A percentile compares a stretch with the other conserved stretches of the same genome.
Conservation (phyloP, 371 early-diverging fungal species). For the Zancudomyces culisetae region DNA sequence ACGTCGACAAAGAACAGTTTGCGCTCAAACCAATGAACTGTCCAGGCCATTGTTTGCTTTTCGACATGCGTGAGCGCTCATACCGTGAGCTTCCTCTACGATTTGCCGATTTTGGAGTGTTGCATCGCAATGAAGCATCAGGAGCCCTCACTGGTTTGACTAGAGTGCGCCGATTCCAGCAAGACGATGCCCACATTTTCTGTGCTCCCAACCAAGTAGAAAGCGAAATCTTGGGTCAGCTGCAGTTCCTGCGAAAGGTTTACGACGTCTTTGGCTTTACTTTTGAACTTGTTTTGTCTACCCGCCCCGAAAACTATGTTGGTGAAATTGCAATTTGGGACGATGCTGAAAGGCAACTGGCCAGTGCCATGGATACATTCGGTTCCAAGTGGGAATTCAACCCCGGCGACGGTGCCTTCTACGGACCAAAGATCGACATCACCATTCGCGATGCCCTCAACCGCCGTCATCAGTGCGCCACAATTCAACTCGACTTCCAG, state of each 20-base stretch:
- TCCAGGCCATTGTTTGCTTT: slow-evolving; percentile 98
- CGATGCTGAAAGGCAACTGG: slow-evolving; percentile 61
- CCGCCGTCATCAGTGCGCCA: slow-evolving; percentile 94
- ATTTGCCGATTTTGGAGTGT: slow-evolving; percentile 97
- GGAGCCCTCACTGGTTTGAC: slow-evolving; percentile 96
- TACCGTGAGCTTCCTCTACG: slow-evolving; percentile 96
- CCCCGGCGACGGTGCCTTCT: slow-evolving; percentile 99
- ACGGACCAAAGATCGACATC: slow-evolving; percentile 99
- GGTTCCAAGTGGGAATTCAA: slow-evolving; percentile 77
- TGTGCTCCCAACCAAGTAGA: slow-evolving; percentile 68
- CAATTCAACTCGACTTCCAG: slow-evolving; percentile 97
- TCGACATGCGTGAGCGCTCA: slow-evolving; percentile 76
- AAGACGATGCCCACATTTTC: slow-evolving; percentile 99
- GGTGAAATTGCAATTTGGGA: slow-evolving; percentile 89
- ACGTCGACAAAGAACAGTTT: slow-evolving; percentile 10
- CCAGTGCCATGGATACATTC: slow-evolving; percentile 53
- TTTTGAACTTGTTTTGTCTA: slow-evolving; percentile 83
- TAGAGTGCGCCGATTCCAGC: slow-evolving; percentile 98
- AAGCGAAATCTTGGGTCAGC: slow-evolving; percentile 13
- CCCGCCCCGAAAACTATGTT: slow-evolving; percentile 92
- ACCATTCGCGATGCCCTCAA: slow-evolving; percentile 85
- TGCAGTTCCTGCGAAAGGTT: slow-evolving; percentile 14
- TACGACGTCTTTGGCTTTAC: slow-evolving; percentile 64
- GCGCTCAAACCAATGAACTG: slow-evolving; percentile 99
- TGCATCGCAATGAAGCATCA: slow-evolving; percentile 96